Evolutionary conservation across 768 basidiomycete species (phyloP), one percentile per base, ranked within the genome.

Genomic region (Termitomyces sp.): DNA sequence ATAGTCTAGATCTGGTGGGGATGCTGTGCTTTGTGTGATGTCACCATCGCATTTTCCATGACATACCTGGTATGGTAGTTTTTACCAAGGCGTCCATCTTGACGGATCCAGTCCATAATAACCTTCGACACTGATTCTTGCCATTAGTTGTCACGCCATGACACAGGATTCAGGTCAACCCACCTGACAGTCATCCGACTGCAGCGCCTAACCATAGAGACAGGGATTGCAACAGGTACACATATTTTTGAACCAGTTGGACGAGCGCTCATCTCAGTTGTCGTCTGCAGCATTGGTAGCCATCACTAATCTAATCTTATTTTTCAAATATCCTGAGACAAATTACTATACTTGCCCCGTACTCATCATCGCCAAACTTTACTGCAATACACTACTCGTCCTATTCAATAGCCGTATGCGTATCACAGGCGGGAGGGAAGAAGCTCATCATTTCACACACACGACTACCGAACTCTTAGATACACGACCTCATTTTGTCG

Each of bases 351-450:
- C 62, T 11, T 63, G 63, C 11, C 67, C 69, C 3, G 66, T 63
- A 13, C 55, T 63, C 16, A 61, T 67, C 49, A 63, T 70, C 30
- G 66, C 68, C 11, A 70, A 70, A 44, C 55, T 72, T 9, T 70
- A 70, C 55, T 67, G 68, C 26, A 72, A 72, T 40, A 67, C 68
- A 1, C 56, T 72, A 4, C 63, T 72, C 26, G 68, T 67, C 8
- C 56, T 70, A 3, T 66, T 71, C 59, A 71, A 71, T 57, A 64
- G 62, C 40, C 66, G 70, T 3, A 63, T 67, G 54, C 64, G 63
- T 3, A 68, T 70, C 18, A 47, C 59, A 9, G 66, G 65, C 3
- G 63, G 67, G 4, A 58, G 62, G 46, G 57, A 69, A 52, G 67
- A 63, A 47, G 47, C 44, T n/a, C 24, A 45, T 50, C 38, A 53